Evolutionary conservation across 2,329 filamentous ascomycete genomes (phyloP).

Genomic region (Hymenoscyphus scutula): DNA sequence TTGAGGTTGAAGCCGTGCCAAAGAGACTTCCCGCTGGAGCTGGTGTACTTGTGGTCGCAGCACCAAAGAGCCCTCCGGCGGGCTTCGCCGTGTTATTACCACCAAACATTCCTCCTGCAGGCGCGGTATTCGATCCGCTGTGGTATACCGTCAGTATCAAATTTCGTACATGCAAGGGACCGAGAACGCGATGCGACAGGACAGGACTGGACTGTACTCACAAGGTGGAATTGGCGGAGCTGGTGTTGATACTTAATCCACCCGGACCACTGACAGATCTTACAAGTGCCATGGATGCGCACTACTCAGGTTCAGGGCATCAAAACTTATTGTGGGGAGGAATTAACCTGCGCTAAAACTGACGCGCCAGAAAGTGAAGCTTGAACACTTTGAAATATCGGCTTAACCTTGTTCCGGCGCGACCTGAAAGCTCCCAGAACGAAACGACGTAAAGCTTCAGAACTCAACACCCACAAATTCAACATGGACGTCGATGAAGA

Average conservation of each 20-base stretch:
- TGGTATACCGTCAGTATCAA: constrained; percentile 20
- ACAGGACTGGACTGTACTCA: constrained; percentile 36
- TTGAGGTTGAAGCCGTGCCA: constrained; percentile 27
- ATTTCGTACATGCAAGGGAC: constrained; percentile 24
- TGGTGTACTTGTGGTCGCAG: constrained; percentile 16
- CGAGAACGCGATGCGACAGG: constrained; percentile 17
- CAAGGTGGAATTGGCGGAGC: constrained; percentile 57
- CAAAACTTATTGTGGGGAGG: constrained; percentile 3
- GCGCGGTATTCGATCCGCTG: constrained; percentile 33
- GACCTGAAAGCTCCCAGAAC: neutral
- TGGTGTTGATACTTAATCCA: constrained; percentile 63
- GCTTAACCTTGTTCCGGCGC: neutral
- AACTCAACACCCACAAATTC: constrained; percentile 16
- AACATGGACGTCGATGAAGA: constrained; percentile 67
- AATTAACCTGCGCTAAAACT: neutral
- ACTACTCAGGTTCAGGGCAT: constrained; percentile 1
- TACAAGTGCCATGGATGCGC: constrained; percentile 38
- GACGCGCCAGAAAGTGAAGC: neutral
- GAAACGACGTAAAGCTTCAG: constrained; percentile 1
- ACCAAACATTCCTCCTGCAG: constrained; percentile 35
- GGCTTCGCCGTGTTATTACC: constrained; percentile 32
- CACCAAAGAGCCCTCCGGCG: constrained; percentile 33
- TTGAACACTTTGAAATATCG: neutral
- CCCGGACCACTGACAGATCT: constrained; percentile 59
- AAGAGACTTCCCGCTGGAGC: constrained; percentile 31